Conservation (phyloP, 1,284 basidiomycete genomes). For the Spongiforma sp. region DNA sequence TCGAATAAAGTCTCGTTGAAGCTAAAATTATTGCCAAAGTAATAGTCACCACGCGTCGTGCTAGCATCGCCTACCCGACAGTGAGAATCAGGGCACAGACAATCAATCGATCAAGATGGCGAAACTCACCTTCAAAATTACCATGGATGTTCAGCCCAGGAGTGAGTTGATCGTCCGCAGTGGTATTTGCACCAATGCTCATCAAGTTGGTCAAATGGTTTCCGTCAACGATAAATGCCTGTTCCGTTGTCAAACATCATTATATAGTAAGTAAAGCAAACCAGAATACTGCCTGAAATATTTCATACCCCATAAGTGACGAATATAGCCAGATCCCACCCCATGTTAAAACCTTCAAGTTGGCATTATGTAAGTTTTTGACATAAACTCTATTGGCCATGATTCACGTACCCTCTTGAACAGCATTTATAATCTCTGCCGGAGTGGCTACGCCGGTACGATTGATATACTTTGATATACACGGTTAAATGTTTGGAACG, state of each 20-base stretch:
- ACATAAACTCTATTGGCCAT: too few species aligned
- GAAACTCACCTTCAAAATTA: slow-evolving; percentile 28
- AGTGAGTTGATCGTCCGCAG: slow-evolving; percentile 17
- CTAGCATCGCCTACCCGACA: slow-evolving; percentile 30
- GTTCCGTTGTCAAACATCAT: not conserved
- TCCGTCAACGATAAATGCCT: slow-evolving; percentile 32
- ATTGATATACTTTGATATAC: slow-evolving; percentile 23
- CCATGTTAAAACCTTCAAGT: slow-evolving; percentile 33
- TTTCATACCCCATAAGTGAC: slow-evolving; percentile 26
- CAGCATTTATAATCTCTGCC: slow-evolving; percentile 32
- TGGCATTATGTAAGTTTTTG: not conserved
- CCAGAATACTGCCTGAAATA: not conserved
- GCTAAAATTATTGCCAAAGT: slow-evolving; percentile 33
- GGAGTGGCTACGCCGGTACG: slow-evolving; percentile 30
- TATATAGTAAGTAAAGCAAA: not conserved
- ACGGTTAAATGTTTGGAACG: not conserved
- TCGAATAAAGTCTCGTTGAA: slow-evolving; percentile 38
- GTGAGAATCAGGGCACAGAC: not conserved
- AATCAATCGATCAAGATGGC: too few species aligned
- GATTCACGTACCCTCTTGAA: slow-evolving; percentile 23
- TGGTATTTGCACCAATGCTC: slow-evolving; percentile 34
- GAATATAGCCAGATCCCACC: slow-evolving; percentile 28
- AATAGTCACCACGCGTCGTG: slow-evolving; percentile 32
- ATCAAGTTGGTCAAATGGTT: slow-evolving; percentile 36
- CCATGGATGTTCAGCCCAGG: slow-evolving; percentile 28